Evolutionary conservation across 805 yeast species (phyloP), one percentile per base, ranked within the genome.

Genomic region (Candida sakaeoensis): DNA sequence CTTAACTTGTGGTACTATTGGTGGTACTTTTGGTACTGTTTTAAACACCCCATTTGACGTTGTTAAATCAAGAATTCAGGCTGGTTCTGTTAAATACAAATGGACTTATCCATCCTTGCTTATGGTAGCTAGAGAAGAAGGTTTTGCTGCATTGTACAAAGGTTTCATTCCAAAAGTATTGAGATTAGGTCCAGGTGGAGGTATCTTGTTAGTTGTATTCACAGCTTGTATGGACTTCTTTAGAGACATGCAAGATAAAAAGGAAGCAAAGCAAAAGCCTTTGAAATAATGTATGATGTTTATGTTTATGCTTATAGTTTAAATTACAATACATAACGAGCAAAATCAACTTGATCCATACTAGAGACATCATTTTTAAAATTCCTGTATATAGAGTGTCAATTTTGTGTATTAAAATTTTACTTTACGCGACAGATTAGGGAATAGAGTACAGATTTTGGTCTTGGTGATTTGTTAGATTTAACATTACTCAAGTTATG

Each of bases 121-220:
- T 31, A 73, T 80, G 14, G 86, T 93, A 17, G 79, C 80, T 54
- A 79, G 72, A 60, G 98, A 91, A 66, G 99, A 93, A 74, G 99
- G 99, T 22, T 77, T 88, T 53, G 71, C 68, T 36, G 96, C 98
- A 6, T 75, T 93, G 43, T 91, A 90, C 68, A 91, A 90, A 70
- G 99, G 99, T 29, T 91, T 93, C 77, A 60, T 90, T 48, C 99
- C 99, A 51, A 93, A 93, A 74, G 97, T 93, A 9, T 74, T 93
- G 58, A 82, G 99, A 77, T 75, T 93, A 51, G 99, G 98, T 35
- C 99, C 99, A 45, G 99, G 99, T 58, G 99, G 99, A 63, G 99
- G 99, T 72, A 89, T 93, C 51, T 71, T 93, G 57, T 75, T 93
- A 61, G 98, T 93, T 36, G 99, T 93, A n/a, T 93, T 89, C 75